Percentiles rank a stretch among this genome's conserved stretches.
These are phyloP conservation scores for Houttuynia cordata DNA, from an alignment of 164 flowering plant genomes.

Conservation along the genomic window DNA sequence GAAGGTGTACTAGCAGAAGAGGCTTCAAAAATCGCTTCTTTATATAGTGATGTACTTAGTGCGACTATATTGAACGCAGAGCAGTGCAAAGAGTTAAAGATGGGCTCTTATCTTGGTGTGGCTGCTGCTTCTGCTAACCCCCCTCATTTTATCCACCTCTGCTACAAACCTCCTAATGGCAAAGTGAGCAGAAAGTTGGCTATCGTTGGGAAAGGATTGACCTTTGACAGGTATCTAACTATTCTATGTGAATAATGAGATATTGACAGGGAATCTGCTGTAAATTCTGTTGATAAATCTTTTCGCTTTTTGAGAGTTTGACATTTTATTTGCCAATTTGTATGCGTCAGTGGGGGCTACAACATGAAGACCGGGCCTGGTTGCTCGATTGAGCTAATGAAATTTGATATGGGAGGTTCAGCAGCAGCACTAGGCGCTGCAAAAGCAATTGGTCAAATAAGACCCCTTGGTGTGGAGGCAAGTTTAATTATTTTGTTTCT, in stretches of 20 bases:
- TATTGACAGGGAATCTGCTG: too few species aligned
- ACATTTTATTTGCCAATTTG: constrained; percentile 4
- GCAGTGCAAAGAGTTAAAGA: constrained; percentile 82
- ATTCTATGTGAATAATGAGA: neutral
- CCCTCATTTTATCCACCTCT: constrained; percentile 81
- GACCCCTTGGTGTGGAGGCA: constrained; percentile 93
- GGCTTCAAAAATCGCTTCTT: constrained; percentile 74
- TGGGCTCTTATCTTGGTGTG: constrained; percentile 95
- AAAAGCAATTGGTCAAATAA: constrained; percentile 86
- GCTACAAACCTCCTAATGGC: constrained; percentile 75
- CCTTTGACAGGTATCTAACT: constrained; percentile 77
- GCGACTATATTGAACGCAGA: constrained; percentile 70
- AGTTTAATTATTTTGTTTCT: constrained; percentile 2
- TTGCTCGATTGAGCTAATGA: constrained; percentile 82
- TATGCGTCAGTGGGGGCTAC: constrained; percentile 92
- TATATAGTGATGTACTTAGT: constrained; percentile 65
- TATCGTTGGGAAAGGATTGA: constrained; percentile 90
- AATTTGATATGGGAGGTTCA: constrained; percentile 95
- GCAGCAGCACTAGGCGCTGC: constrained; percentile 99
- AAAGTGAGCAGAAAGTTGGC: constrained; percentile 61
- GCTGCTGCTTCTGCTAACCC: constrained; percentile 96
- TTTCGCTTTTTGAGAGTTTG: neutral
- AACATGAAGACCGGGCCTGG: constrained; percentile 96
- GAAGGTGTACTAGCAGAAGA: constrained; percentile 79
- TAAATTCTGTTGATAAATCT: too few species aligned